Conservation (phyloP, 1,284 basidiomycete genomes). For the Puccinia coronata region DNA sequence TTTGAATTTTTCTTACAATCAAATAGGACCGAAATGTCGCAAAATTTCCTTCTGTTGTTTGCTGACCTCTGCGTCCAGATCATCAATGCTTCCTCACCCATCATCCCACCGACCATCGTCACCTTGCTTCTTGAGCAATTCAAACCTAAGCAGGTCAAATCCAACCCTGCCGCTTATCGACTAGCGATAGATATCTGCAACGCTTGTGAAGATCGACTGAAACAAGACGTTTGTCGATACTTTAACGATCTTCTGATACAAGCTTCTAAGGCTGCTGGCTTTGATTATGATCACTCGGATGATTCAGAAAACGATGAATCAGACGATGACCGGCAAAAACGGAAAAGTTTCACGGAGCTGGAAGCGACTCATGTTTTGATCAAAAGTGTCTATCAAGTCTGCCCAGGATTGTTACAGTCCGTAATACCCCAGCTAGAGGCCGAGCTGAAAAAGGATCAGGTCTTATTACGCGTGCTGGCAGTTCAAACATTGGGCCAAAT, state of each 20-base stretch:
- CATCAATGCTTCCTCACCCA: slow-evolving; percentile 74
- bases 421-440: slow-evolving; percentile 92
- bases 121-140: slow-evolving; percentile 84
- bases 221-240: slow-evolving; percentile 80
- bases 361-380: slow-evolving; percentile 79
- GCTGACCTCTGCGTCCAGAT: slow-evolving; percentile 84
- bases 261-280: slow-evolving; percentile 58
- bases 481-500: slow-evolving; percentile 85
- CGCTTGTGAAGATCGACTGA: slow-evolving; percentile 77
- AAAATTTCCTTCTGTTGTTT: slow-evolving; percentile 85
- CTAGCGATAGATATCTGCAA: slow-evolving; percentile 88
- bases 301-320: slow-evolving; percentile 62
- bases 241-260: slow-evolving; percentile 80
- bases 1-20: not conserved
- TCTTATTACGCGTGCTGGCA: slow-evolving; percentile 72
- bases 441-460: slow-evolving; percentile 77
- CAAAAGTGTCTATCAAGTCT: slow-evolving; percentile 76
- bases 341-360: slow-evolving; percentile 59
- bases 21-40: slow-evolving; percentile 70
- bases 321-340: slow-evolving; percentile 27
- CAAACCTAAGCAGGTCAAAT: slow-evolving; percentile 69
- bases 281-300: slow-evolving; percentile 63
- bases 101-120: slow-evolving; percentile 74
- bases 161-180: slow-evolving; percentile 67
- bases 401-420: slow-evolving; percentile 78